These are phyloP conservation scores for Cenchrus purpureus DNA, from an alignment of 176 grass and related monocot genomes.

Conservation along the genomic window DNA sequence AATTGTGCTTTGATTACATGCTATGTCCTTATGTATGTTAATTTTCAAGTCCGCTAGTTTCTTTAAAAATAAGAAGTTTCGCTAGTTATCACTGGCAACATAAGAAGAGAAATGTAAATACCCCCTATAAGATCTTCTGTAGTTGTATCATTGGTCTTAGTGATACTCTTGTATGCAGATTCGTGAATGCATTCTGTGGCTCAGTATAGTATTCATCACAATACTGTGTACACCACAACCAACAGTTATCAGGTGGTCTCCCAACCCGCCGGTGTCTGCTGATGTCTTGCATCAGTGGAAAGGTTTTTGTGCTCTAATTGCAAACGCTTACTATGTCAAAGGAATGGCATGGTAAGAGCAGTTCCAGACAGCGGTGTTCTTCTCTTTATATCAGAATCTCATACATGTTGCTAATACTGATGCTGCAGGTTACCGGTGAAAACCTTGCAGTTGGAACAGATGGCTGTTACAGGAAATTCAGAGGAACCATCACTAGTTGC, in stretches of 20 bases:
- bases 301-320: constrained; percentile 93
- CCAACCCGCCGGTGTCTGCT: constrained; percentile 70
- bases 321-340: constrained; percentile 90
- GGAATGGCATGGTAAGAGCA: constrained; percentile 92
- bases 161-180: constrained; percentile 44
- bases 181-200: constrained; percentile 87
- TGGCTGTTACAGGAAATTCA: constrained; percentile 78
- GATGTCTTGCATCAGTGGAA: constrained; percentile 92
- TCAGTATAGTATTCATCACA: constrained; percentile 96
- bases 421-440: constrained; percentile 87
- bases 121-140: neutral
- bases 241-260: constrained; percentile 90
- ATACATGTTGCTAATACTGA: constrained; percentile 26
- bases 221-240: constrained; percentile 94
- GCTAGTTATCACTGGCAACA: constrained; percentile 38
- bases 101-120: neutral
- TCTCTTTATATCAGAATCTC: neutral
- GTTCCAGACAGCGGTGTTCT: neutral
- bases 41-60: neutral
- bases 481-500: constrained; percentile 91
- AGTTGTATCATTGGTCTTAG: neutral
- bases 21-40: constrained; percentile 10
- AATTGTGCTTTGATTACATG: neutral
- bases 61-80: neutral
- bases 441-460: constrained; percentile 88